These are phyloP conservation scores for Fabrea salina DNA, from an alignment of 169 alveolate species.

Conservation along the genomic window DNA sequence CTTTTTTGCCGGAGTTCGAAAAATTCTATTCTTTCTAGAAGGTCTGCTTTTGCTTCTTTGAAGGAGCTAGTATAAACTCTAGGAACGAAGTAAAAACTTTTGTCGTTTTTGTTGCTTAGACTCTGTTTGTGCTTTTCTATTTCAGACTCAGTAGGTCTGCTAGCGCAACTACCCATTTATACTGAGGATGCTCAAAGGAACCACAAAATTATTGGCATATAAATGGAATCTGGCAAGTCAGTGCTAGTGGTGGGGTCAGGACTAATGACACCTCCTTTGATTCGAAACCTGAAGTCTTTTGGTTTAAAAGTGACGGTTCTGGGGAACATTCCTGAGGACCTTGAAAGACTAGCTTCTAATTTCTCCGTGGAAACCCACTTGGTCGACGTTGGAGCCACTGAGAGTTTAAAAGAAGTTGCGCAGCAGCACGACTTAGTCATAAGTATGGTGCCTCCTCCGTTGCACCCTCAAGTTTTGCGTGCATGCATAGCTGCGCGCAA, in stretches of 20 bases:
- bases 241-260: constrained; percentile 26
- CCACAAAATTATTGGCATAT: too few relatives aligned
- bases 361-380: neutral
- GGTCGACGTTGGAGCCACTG: neutral
- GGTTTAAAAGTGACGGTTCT: neutral
- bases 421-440: constrained; percentile 39
- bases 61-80: too few relatives aligned
- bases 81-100: too few relatives aligned
- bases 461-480: constrained; percentile 41
- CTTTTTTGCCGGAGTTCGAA: too few relatives aligned
- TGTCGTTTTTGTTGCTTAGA: too few relatives aligned
- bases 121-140: too few relatives aligned
- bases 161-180: too few relatives aligned
- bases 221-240: neutral
- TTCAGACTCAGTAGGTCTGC: too few relatives aligned
- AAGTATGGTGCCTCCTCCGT: constrained; percentile 54
- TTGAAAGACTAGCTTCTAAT: neutral
- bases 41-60: too few relatives aligned
- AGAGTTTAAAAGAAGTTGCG: constrained; percentile 22
- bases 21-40: too few relatives aligned
- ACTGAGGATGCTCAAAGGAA: too few relatives aligned
- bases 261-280: constrained; percentile 3
- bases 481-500: constrained; percentile 41
- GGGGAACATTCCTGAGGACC: neutral
- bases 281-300: neutral